Base-by-base conservation (phyloP, 2,329 filamentous ascomycete genomes). In the Fusarium liriodendri region DNA sequence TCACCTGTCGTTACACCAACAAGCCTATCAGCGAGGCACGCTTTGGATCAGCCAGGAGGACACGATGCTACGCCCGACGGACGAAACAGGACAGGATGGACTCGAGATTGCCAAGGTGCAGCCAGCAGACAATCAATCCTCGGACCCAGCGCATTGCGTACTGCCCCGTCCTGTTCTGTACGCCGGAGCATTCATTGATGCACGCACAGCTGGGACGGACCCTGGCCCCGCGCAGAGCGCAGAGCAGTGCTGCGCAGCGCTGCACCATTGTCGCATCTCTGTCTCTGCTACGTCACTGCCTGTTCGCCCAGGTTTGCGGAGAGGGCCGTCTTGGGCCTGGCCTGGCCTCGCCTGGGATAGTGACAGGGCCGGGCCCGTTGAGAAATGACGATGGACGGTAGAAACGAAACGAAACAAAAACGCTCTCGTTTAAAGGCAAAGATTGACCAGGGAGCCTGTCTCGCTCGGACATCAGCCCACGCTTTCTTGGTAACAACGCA, bases 351-450 rank as follows among this genome's bases (percentile, higher is more conserved):
- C 47, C 65, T 52, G 62, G 54, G 62, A 40, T 37, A 40, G 38
- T 50, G 54, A 61, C n/a, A 54, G 52, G 60, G 38, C 68, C 71
- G 42, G 71, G 63, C 54, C 37, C 27, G 22, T 25, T 40, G 25
- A 52, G 58, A 63, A 45, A 62, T 50, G 40, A 70, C 40, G 50
- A 66, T 60, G 59, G 67, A 45, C 62, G 27, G 32, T 20, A 40
- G 61, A 70, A 74, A 74, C 71, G 47, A 74, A 73, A 71, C 71
- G 67, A 74, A 74, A 74, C 63, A 66, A 55, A 60, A 74, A 74
- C 72, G 71, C 65, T 40, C 27, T 59, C 64, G 69, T 45, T 63
- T 69, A 63, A 62, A 33, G 58, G 55, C 32, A 52, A 59, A 69
- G 57, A 61, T 63, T 64, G 57, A 62, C 58, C 62, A 45, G 63